Evolutionary conservation across 768 basidiomycete species (phyloP), one percentile per base, ranked within the genome.

Genomic region (Dacryopinax primogenitus): DNA sequence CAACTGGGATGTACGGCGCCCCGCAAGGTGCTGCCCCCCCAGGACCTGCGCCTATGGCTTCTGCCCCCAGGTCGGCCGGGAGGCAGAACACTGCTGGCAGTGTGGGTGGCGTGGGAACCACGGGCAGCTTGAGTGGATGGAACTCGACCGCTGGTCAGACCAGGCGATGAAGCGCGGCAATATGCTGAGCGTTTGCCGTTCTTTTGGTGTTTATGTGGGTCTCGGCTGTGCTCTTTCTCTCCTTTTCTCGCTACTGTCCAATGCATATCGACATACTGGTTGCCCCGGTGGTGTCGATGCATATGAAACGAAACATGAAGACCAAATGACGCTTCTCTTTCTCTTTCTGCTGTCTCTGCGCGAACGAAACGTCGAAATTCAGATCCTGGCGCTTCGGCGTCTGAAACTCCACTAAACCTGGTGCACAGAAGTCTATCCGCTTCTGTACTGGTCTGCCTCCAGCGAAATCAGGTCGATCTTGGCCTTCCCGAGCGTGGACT

Each of bases 281-380:
- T 32, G 32, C 26, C 30, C 51, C 51, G 32, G 51, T 58, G 26
- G 51, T 58, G 32, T 58, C 51, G 32, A 58, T 58, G 51, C 26
- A 32, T 28, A 58, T 30, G 51, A 58, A 58, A 58, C 51, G 51
- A 58, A 58, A 58, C 51, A 58, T 58, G 51, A 58, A 58, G 32
- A 30, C 51, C 26, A 21, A 58, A 58, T 30, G 51, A 58, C 51
- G 51, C 51, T 39, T 39, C n/a, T n/a, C n/a, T n/a, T n/a, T n/a
- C n/a, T n/a, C n/a, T n/a, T n/a, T n/a, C n/a, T n/a, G n/a, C 41
- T 44, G 41, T 44, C 23, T 18, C 51, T 30, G 6, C 9, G 9
- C 51, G 26, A 58, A 11, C 51, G 26, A 7, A 47, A 47, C 45
- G 13, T 23, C 45, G 36, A 37, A 37, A 9, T 18, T 23, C 18